Evolutionary conservation across 139 green algal species (phyloP), one percentile per base, ranked within the genome.

Genomic region (Raphidocelis subcapitata): DNA sequence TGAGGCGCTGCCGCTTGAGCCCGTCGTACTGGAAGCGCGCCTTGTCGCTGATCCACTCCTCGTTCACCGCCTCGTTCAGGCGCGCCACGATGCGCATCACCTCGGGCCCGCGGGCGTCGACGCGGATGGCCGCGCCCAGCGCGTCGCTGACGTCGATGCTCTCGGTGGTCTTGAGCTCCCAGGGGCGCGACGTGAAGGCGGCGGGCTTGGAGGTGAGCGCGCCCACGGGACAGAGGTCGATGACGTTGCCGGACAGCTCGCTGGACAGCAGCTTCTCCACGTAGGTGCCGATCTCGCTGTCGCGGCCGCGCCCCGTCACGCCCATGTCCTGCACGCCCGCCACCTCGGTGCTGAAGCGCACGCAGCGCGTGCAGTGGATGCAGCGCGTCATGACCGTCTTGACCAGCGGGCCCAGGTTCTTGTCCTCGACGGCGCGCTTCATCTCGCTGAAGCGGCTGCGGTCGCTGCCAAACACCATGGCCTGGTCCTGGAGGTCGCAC

Each of bases 1-100:
- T 89, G 3, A 99, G 89, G 28, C 96, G 85, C 87, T 99, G 96
- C 24, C 92, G 84, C 81, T 92, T 92, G 46, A 99, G 89, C 12
- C 86, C 96, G 75, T 99, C 96, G 76, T 97, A 99, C 79, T 96
- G 90, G 80, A 98, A 99, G 67, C 96, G 88, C 2, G 82, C 84
- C 82, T 98, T 98, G 90, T 99, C 96, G 15, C 76, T 89, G 69
- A 99, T 88, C 96, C 96, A 99, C 84, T 99, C 96, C 92, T 99
- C 96, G 72, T 99, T 99, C 8, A 99, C 88, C 0, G 79, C 85
- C 79, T 99, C 96, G 74, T 99, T 98, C 44, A 97, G 70, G 3
- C 94, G 84, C 0, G 96, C 94, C 46, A 94, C 75, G 54, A 99
- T 92, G 80, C 96, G 91, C 87, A 99, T 97, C n/a, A 97, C 92